Evolutionary conservation across 225 moss, liverwort and hornwort genomes (phyloP).

Genomic region (Antitrichia curtipendula): DNA sequence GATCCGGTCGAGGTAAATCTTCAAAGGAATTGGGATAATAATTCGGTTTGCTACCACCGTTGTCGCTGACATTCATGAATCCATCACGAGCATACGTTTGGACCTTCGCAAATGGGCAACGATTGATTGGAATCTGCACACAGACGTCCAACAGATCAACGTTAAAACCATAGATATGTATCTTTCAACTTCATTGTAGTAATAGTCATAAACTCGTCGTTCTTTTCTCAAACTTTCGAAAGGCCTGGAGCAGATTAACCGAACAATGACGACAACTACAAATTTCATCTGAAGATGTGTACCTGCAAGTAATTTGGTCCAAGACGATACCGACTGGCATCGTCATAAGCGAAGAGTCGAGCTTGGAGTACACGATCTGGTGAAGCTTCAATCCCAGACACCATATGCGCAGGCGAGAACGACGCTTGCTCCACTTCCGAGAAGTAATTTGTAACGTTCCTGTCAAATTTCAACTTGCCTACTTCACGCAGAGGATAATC

Average conservation of each 20-base stretch:
- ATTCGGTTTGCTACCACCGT: constrained; percentile 47
- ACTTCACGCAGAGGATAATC: constrained; percentile 71
- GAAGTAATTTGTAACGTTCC: constrained; percentile 54
- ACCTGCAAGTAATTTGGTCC: constrained; percentile 20
- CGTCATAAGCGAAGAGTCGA: constrained; percentile 39
- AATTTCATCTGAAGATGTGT: too few relatives aligned
- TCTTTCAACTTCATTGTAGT: too few relatives aligned
- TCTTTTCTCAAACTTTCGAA: too few relatives aligned
- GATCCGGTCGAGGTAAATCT: constrained; percentile 13
- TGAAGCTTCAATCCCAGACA: constrained; percentile 72
- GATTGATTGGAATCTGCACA: constrained; percentile 14
- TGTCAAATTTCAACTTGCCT: constrained; percentile 49
- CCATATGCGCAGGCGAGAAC: constrained; percentile 65
- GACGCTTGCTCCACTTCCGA: constrained; percentile 64
- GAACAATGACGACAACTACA: too few relatives aligned
- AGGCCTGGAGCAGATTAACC: too few relatives aligned
- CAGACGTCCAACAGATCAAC: background rate
- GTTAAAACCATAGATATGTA: background rate
- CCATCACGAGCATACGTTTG: constrained; percentile 20
- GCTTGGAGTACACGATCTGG: constrained; percentile 71
- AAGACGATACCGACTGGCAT: constrained; percentile 19
- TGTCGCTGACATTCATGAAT: constrained; percentile 4
- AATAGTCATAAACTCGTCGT: background rate
- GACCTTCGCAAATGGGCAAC: constrained; percentile 25
- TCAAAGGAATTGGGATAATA: constrained; percentile 73